Base-by-base conservation (phyloP, 2,329 filamentous ascomycete species). In the Fusarium avenaceum region DNA sequence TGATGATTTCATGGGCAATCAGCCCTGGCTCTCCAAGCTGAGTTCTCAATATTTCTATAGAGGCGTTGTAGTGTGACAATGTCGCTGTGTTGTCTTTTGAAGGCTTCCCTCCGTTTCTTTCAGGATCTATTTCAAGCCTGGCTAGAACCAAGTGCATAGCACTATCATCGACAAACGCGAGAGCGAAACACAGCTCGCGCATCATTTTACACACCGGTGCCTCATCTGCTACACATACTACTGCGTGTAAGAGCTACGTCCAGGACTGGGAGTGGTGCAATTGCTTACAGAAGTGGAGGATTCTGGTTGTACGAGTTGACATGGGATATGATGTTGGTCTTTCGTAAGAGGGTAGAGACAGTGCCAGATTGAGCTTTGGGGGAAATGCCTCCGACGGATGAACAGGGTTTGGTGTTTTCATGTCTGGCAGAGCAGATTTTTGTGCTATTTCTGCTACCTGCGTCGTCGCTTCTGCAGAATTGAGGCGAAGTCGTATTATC, bases 141-240 rank as follows among this genome's bases (percentile, higher is more conserved):
- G 48, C 48, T 8, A 51, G 19, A 6, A 32, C 17, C 17, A 59
- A 56, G 55, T 60, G 70, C 42, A 50, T 68, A 9, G 32, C 64
- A 20, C 57, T 28, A 22, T 51, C 63, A 6, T 63, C 54, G 20
- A 64, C 54, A 52, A 65, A 65, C 13, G 57, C 54, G 2, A 61
- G 22, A 14, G 53, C 49, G 10, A 61, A 61, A 7, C 39, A 50
- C 14, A 61, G 45, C 20, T 61, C 57, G n/a, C 52, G 57, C 45
- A 61, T 40, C 26, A 51, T 32, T 14, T 17, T 30, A 17, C 53
- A 57, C 7, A 58, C 53, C 4, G 53, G 40, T 10, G 30, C 19
- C 8, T 26, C 48, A 7, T 51, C 33, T 5, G 35, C 17, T 22
- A 42, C 28, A 14, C 33, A 35, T 20, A 51, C 48, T 51, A n/a